Percentiles rank a stretch among this genome's conserved stretches.
These are phyloP conservation scores for Quercus rubra DNA, from an alignment of 306 rosid genomes.

Conservation along the genomic window DNA sequence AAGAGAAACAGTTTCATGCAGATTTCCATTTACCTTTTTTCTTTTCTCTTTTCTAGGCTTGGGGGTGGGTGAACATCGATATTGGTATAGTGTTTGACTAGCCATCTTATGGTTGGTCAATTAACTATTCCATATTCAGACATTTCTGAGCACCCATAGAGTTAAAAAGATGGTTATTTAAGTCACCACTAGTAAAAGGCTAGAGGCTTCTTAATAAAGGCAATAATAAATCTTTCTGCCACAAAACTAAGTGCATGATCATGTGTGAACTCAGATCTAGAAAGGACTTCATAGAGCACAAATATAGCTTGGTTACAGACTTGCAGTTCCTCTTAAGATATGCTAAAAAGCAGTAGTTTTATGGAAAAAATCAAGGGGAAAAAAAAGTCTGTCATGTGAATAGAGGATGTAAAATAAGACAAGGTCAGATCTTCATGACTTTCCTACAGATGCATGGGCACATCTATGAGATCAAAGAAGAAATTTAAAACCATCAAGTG, in stretches of 20 bases:
- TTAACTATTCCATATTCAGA: not conserved
- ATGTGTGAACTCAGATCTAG: not conserved
- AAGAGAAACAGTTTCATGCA: not conserved
- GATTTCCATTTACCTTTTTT: not conserved
- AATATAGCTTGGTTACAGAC: not conserved
- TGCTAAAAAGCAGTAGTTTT: not conserved
- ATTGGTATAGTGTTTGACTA: not conserved
- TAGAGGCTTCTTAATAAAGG: not conserved
- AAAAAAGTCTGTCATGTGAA: not conserved
- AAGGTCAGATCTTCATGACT: not conserved
- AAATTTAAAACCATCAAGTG: not conserved
- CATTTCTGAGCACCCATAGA: not conserved
- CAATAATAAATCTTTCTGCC: not conserved
- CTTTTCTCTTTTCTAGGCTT: not conserved
- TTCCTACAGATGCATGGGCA: not conserved
- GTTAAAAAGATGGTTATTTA: not conserved
- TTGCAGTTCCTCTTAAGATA: not conserved
- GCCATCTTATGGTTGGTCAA: too few species aligned
- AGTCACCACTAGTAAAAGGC: not conserved
- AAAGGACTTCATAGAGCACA: not conserved
- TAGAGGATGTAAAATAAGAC: not conserved
- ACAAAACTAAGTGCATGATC: not conserved
- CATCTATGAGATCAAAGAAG: not conserved
- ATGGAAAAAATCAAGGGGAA: not conserved
- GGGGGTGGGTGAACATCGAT: not conserved